Base-by-base conservation (phyloP, 257 asterid genomes). In the Solanum chilense region DNA sequence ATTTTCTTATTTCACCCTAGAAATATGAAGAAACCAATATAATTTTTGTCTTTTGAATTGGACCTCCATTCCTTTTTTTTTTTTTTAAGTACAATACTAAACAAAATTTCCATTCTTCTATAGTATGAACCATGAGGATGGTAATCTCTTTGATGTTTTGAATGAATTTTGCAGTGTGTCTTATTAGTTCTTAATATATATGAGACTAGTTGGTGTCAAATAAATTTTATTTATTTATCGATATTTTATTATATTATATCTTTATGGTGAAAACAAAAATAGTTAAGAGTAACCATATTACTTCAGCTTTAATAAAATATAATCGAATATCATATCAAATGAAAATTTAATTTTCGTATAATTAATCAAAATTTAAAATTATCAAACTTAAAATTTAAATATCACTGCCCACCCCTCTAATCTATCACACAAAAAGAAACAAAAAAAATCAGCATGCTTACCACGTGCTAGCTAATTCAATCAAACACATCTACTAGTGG, bases 261-360 rank as follows among this genome's bases (percentile, higher is more conserved):
- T 56, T 0, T n/a, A 56, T 1, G 7, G 3, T 20, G 12, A 20
- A 62, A 62, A 23, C 4, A n/a, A 4, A 62, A 62, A 23, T 62
- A 62, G n/a, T 4, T 62, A 62, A 62, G 0, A 62, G 3, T 1
- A 62, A n/a, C 15, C 2, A 3, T 11, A 23, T 23, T 62, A 23
- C 15, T 62, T 25, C 13, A 62, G 11, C 5, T 7, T 56, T 5
- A 56, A 56, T 56, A 56, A 9, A 8, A 23, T 62, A 23, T 23
- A 2, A 62, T 11, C 3, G 2, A 62, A 11, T 62, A 62, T 0
- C 31, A n/a, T 62, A 23, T 5, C 25, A 21, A 44, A 58, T 21
- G 1, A 2, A 21, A 62, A 0, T 62, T n/a, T n/a, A 10, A 62
- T 23, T 62, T n/a, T n/a, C 0, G 1, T 3, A 62, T 62, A 10